Conservation (phyloP, 2,329 filamentous ascomycete species). For the Pseudocercospora cruenta region DNA sequence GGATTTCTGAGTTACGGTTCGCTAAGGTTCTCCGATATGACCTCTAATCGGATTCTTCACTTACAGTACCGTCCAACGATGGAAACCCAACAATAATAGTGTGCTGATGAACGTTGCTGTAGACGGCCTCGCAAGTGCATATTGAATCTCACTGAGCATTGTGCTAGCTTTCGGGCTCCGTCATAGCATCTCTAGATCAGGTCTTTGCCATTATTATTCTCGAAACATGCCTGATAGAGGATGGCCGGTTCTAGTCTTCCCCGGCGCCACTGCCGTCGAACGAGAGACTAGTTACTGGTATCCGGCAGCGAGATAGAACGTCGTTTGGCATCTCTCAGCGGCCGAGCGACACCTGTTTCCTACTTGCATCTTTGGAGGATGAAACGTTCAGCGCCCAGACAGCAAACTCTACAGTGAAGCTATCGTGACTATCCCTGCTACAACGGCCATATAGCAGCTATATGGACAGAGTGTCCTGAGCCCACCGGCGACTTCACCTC, state of each 20-base stretch:
- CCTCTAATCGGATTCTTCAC: too few relatives aligned
- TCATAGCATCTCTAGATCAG: neutral
- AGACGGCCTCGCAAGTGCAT: too few relatives aligned
- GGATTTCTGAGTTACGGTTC: neutral
- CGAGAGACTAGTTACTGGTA: neutral
- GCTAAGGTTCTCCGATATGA: too few relatives aligned
- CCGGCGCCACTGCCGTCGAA: conserved; percentile 8
- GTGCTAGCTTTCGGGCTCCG: neutral
- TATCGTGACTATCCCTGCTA: conserved; percentile 5
- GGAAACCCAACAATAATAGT: too few relatives aligned
- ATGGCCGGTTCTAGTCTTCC: neutral
- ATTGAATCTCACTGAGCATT: neutral
- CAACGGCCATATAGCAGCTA: conserved; percentile 2
- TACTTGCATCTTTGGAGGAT: neutral
- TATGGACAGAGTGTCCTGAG: conserved; percentile 1
- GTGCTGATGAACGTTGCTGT: too few relatives aligned
- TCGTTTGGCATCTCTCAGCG: neutral
- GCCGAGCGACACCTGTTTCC: neutral
- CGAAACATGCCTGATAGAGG: conserved; percentile 1
- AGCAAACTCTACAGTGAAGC: conserved; percentile 6
- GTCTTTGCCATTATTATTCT: neutral
- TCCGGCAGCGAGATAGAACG: neutral
- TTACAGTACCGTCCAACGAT: neutral
- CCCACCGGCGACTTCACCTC: neutral
- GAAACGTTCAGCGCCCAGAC: conserved; percentile 1